Evolutionary conservation across 1,139 yeast species (phyloP).

Genomic region (Tardiomyces depauwii): DNA sequence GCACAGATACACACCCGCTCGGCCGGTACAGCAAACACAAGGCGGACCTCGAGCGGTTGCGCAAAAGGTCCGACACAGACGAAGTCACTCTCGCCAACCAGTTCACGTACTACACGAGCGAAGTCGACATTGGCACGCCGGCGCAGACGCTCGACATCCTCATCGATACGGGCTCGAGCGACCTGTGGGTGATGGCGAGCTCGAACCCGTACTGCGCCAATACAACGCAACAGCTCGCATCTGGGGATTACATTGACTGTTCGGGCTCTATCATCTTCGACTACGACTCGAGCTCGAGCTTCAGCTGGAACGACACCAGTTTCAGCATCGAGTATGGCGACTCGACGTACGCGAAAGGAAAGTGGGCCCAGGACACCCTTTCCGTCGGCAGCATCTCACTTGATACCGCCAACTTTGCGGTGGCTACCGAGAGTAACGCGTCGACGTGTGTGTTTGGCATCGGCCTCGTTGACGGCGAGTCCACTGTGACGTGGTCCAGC

Average conservation of each 20-base stretch:
- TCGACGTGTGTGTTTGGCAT: slow-evolving; percentile 41
- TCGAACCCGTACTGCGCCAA: slow-evolving; percentile 12
- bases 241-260: background rate
- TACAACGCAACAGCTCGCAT: background rate
- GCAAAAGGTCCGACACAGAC: background rate
- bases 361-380: slow-evolving; percentile 38
- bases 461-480: slow-evolving; percentile 26
- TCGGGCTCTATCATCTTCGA: background rate
- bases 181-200: slow-evolving; percentile 27
- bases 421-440: slow-evolving; percentile 34
- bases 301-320: slow-evolving; percentile 4
- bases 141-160: slow-evolving; percentile 24
- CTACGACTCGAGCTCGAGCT: background rate
- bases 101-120: slow-evolving; percentile 26
- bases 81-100: slow-evolving; percentile 7
- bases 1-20: background rate
- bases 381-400: slow-evolving; percentile 29
- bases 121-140: slow-evolving; percentile 29
- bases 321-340: slow-evolving; percentile 20
- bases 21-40: background rate
- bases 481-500: slow-evolving; percentile 4
- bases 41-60: background rate
- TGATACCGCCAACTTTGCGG: slow-evolving; percentile 33
- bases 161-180: slow-evolving; percentile 36
- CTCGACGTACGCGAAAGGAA: slow-evolving; percentile 30